A percentile compares a stretch with the other conserved stretches of the same genome.
phyloP scores from a whole-genome alignment of 306 rosid species.

The Adenanthera pavonina region DNA sequence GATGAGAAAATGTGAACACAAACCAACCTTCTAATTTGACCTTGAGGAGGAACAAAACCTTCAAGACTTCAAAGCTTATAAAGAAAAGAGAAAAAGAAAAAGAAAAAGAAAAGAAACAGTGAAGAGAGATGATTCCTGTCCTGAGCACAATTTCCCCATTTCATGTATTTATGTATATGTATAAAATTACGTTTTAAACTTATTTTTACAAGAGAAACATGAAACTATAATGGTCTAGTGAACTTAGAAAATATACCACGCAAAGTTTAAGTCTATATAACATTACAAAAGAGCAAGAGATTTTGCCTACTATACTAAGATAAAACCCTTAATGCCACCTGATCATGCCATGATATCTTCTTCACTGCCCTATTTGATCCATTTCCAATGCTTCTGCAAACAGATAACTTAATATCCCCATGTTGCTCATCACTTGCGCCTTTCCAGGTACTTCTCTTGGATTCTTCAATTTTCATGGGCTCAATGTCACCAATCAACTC shows the following conservation, averaged over 20 bases:
- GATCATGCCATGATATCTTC: constrained; percentile 99
- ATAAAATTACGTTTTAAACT: constrained; percentile 42
- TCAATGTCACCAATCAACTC: constrained; percentile 65
- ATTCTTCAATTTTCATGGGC: constrained; percentile 60
- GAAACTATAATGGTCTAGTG: constrained; percentile 37
- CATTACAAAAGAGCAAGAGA: constrained; percentile 38
- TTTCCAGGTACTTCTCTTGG: constrained; percentile 67
- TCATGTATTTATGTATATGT: constrained; percentile 47
- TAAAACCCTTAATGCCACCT: constrained; percentile 92
- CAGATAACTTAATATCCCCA: constrained; percentile 69
- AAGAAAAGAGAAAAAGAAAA: background rate
- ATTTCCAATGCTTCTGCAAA: constrained; percentile 70
- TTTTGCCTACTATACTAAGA: constrained; percentile 37
- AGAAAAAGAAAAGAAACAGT: constrained; percentile 10
- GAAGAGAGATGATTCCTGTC: constrained; percentile 36
- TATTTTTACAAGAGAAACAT: constrained; percentile 50
- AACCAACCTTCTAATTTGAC: background rate
- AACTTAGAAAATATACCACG: constrained; percentile 45
- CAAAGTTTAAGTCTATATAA: constrained; percentile 28
- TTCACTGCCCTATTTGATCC: constrained; percentile 81
- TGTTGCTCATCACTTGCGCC: constrained; percentile 67
- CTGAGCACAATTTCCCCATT: constrained; percentile 48
- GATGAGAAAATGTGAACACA: background rate
- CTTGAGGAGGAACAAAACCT: background rate
- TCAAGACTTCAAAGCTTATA: background rate